Evolutionary conservation across 805 yeast genomes (phyloP).

Genomic region (Teunomyces pallodes): DNA sequence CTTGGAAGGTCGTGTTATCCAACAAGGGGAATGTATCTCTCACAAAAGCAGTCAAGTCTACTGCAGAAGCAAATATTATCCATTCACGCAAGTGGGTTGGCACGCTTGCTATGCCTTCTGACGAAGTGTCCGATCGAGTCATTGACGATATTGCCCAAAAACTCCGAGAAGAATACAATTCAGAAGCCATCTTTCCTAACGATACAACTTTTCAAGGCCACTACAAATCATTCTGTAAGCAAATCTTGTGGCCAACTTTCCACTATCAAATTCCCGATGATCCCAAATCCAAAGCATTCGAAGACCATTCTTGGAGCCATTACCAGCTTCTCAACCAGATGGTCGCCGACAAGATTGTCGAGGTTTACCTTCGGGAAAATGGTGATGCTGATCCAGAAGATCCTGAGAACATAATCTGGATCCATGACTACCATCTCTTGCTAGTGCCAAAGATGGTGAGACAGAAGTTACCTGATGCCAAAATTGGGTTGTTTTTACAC

Average conservation of each 20-base stretch:
- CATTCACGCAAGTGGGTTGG: conserved; percentile 72
- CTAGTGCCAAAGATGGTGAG: conserved; percentile 85
- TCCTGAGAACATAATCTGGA: conserved; percentile 74
- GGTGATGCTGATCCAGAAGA: conserved; percentile 35
- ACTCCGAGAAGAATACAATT: conserved; percentile 48
- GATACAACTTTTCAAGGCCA: conserved; percentile 88
- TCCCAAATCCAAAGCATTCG: conserved; percentile 90
- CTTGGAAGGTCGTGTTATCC: conserved; percentile 72
- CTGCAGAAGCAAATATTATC: conserved; percentile 37
- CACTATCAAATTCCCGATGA: conserved; percentile 93
- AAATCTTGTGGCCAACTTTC: conserved; percentile 93
- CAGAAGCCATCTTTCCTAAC: conserved; percentile 66
- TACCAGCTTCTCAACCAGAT: conserved; percentile 72
- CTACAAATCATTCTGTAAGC: conserved; percentile 88
- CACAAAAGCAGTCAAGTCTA: conserved; percentile 73
- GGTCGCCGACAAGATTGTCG: conserved; percentile 74
- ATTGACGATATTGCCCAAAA: conserved; percentile 50
- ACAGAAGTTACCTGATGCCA: conserved; percentile 70
- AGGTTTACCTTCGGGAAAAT: conserved; percentile 49
- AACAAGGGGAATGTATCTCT: conserved; percentile 85
- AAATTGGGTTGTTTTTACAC: conserved; percentile 89
- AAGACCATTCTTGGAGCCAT: conserved; percentile 90
- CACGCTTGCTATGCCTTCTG: conserved; percentile 89
- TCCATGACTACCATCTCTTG: conserved; percentile 90
- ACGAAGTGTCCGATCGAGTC: conserved; percentile 61